Base-by-base conservation (phyloP, 768 basidiomycete genomes). In the Tubosaeta sp. region DNA sequence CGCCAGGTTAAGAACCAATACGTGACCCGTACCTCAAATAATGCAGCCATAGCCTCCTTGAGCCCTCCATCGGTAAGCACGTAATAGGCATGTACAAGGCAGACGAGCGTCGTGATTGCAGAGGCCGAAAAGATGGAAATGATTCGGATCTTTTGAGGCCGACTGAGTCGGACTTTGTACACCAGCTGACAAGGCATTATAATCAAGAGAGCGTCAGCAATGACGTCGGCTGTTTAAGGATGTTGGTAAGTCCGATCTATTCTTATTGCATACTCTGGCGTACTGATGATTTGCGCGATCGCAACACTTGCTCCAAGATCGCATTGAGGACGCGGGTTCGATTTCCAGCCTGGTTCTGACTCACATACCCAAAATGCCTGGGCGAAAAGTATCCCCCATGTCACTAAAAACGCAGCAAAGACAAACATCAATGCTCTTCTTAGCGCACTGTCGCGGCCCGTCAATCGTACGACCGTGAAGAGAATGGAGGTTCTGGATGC, bases 301-400 rank as follows among this genome's bases (percentile, higher is more conserved):
- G 27, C 46, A 14, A 47, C 46, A 2, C 18, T 11, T 22, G 6
- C 16, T 1, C 46, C 36, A 12, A 47, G 36, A 22, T 47, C 13
- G 36, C 46, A 47, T 19, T 47, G 46, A 30, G 46, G 46, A 4
- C 46, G 46, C 24, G 35, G n/a, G 4, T 41, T 12, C 8, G 45
- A 41, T 34, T 47, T 52, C 51, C 51, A 52, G 19, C 39, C 44
- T 4, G 21, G 44, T n/a, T 51, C 44, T 14, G 50, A 11, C 39
- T 51, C 50, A 31, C 50, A 51, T 3, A 35, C 24, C 51, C 51
- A 52, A 32, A 52, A 39, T 18, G 30, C 16, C 27, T 52, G 51
- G 4, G 45, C 45, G 16, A 52, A 47, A 24, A 52, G 45, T 18
- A 52, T 24, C 14, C n/a, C n/a, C 51, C 51, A 52, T 10, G 45